phyloP scores from a whole-genome alignment of 352 stramenopile species.

The Aphanomyces astaci region DNA sequence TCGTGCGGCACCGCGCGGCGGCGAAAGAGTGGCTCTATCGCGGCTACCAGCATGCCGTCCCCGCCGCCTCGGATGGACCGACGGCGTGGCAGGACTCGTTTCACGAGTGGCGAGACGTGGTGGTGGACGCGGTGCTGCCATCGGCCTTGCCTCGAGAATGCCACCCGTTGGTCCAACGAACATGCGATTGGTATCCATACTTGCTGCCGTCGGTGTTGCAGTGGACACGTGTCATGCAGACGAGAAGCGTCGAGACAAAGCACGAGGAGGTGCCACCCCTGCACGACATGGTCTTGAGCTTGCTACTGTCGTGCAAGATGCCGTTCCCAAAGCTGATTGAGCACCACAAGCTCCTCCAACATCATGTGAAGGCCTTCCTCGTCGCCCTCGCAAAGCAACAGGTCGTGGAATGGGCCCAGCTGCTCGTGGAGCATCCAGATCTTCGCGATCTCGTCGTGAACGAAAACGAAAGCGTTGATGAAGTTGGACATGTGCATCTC shows the following conservation, averaged over 20 bases:
- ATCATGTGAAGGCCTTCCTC: not conserved
- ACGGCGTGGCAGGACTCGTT: not conserved
- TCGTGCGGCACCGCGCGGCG: constrained; percentile 3
- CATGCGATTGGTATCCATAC: constrained; percentile 12
- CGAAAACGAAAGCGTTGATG: not conserved
- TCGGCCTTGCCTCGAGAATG: not conserved
- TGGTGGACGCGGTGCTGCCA: constrained; percentile 1
- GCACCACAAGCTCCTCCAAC: not conserved
- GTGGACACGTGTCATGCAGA: not conserved
- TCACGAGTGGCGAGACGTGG: not conserved
- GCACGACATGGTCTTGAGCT: constrained; percentile 4
- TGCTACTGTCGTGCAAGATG: constrained; percentile 21
- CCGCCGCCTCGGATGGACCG: not conserved
- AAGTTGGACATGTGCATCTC: not conserved
- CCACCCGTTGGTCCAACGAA: constrained; percentile 17
- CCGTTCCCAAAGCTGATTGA: not conserved
- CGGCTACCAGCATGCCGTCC: not conserved
- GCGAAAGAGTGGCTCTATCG: constrained; percentile 8
- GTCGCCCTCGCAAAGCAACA: not conserved
- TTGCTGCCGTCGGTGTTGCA: not conserved
- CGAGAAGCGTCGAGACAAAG: not conserved
- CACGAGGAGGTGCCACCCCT: not conserved
- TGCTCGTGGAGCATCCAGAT: not conserved
- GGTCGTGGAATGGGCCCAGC: not conserved
- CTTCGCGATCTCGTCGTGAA: not conserved